Base-by-base conservation (phyloP, 805 yeast genomes). In the Ogataea ramenticola region DNA sequence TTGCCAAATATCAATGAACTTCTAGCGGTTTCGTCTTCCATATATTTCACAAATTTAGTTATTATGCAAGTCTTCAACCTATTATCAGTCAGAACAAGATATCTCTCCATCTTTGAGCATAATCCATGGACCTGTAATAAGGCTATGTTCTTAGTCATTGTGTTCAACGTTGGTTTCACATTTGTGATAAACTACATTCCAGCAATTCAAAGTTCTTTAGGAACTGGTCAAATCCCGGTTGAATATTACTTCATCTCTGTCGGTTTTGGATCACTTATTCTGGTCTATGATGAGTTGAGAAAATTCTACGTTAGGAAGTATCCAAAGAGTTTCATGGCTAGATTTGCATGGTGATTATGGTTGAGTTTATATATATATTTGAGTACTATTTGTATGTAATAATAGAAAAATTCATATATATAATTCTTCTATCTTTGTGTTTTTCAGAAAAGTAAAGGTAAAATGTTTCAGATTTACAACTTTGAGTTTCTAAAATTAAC, bases 61-160 rank as follows among this genome's bases (percentile, higher is more conserved):
- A 63, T 72, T 34, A 54, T 72, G 64, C 78, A 74, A 50, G 61
- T 66, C 50, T 71, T 71, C 59, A 72, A 72, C 47, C 54, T 71
- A 48, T 45, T 72, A 50, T 59, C 70, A 2, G 62, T 68, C 35
- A 63, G 79, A 56, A 67, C 72, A 0, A 60, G 76, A 46, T 56
- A 61, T 39, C 55, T 67, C 46, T 64, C 72, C 45, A 45, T 71
- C 20, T 67, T 72, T 56, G 72, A 68, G 46, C 71, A 65, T 29
- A 57, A 61, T 11, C 74, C 76, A 12, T 39, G 65, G 38, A 22
- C 6, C 3, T 44, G 53, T 15, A 63, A 67, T 53, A 60, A 58
- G 56, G 54, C 58, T 21, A 46, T 66, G 29, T 58, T 70, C 40
- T 47, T 64, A 22, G 67, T 68, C 1, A 54, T 63, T 40, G 56